Conservation (phyloP, 305 asterid genomes). For the Fraxinus sp. region DNA sequence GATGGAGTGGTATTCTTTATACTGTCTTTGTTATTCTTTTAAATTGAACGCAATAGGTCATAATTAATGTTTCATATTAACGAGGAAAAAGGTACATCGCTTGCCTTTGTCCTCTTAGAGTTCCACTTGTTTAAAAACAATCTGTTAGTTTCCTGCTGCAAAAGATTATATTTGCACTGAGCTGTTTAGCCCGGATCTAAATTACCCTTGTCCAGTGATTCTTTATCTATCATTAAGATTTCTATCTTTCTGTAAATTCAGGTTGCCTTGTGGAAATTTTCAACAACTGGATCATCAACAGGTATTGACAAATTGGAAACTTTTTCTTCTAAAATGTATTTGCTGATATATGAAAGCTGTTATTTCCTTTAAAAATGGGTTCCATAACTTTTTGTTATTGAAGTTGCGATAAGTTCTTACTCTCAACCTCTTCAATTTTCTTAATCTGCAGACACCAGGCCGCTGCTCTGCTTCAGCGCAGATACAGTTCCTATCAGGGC, state of each 20-base stretch:
- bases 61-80: neutral
- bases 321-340: neutral
- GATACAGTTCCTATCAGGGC: conserved; percentile 84
- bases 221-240: conserved; percentile 17
- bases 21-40: conserved; percentile 20
- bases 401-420: conserved; percentile 13
- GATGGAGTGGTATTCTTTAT: conserved; percentile 86
- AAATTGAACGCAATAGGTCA: neutral
- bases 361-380: conserved; percentile 12
- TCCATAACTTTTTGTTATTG: conserved; percentile 7
- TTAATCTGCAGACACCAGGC: conserved; percentile 68
- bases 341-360: neutral
- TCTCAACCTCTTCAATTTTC: neutral
- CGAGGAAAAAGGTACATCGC: neutral
- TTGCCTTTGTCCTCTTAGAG: conserved; percentile 15
- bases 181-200: conserved; percentile 1
- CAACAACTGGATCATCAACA: conserved; percentile 50
- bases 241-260: conserved; percentile 34
- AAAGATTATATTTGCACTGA: neutral
- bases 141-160: neutral
- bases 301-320: conserved; percentile 47
- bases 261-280: conserved; percentile 94
- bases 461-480: conserved; percentile 80
- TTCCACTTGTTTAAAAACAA: conserved; percentile 1
- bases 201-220: neutral